phyloP scores from a whole-genome alignment of 2,329 filamentous ascomycete genomes.

The Nemania diffusa region DNA sequence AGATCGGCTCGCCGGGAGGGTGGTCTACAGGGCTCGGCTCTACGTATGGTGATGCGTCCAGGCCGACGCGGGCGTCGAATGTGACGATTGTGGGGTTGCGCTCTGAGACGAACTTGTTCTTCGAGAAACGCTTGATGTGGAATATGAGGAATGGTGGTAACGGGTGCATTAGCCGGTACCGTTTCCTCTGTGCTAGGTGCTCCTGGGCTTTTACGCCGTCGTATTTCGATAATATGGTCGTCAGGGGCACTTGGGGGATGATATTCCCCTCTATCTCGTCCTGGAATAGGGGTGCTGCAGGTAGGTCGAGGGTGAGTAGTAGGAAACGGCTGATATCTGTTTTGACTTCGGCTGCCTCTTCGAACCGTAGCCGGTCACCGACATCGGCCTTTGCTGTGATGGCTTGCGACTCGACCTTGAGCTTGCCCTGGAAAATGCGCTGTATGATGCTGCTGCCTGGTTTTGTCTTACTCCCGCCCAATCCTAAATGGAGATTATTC shows the following conservation, averaged over 20 bases:
- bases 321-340: conserved; percentile 83
- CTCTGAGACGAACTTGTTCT: conserved; percentile 96
- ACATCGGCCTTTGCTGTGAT: conserved; percentile 92
- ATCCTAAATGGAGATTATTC: conserved; percentile 90
- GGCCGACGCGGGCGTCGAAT: conserved; percentile 80
- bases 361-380: conserved; percentile 88
- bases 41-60: conserved; percentile 91
- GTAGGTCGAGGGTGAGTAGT: conserved; percentile 92
- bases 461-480: conserved; percentile 90
- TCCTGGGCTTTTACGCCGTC: conserved; percentile 89
- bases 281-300: conserved; percentile 92
- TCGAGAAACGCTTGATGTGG: conserved; percentile 96
- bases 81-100: conserved; percentile 98
- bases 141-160: conserved; percentile 91
- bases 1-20: conserved; percentile 81
- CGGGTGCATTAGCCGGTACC: conserved; percentile 89
- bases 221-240: conserved; percentile 88
- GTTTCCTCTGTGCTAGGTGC: conserved; percentile 85
- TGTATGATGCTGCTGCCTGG: conserved; percentile 88
- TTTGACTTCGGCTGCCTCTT: conserved; percentile 85
- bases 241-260: conserved; percentile 90
- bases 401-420: conserved; percentile 92
- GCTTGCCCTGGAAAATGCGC: conserved; percentile 89
- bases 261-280: conserved; percentile 95
- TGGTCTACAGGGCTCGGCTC: conserved; percentile 82